Evolutionary conservation across 1,284 basidiomycete species (phyloP), one percentile per base, ranked within the genome.

Genomic region (Waitea zeae): DNA sequence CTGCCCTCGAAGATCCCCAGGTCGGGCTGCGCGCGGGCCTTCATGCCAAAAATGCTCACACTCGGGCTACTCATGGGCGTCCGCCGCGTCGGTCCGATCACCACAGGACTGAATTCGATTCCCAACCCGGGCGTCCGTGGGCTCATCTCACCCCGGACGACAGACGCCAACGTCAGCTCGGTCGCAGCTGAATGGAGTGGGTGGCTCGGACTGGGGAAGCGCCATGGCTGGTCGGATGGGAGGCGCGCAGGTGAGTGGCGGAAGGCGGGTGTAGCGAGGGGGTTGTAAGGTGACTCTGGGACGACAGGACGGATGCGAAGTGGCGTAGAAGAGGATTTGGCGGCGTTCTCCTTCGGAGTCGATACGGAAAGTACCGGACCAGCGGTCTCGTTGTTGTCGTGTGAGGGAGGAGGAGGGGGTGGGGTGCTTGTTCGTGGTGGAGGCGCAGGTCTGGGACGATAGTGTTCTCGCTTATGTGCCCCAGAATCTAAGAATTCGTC

Each of bases 141-240:
- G 38, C 61, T 67, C 2, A 49, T 45, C 28, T 54, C 57, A 9
- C 52, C 55, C 15, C 48, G 52, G 17, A 66, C 59, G 15, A 81
- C n/a, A n/a, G n/a, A n/a, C n/a, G n/a, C n/a, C n/a, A n/a, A n/a
- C n/a, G n/a, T 56, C 62, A 73, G 67, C 35, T 63, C 62, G 31
- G 80, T 53, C 17, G 64, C 63, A 19, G 52, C 61, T 11, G 67
- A 70, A 48, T 77, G 68, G 22, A 79, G 52, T 3, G 78, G 74
- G 46, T 79, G 72, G 36, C 71, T 74, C 14, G 74, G 73, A 44
- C 73, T 77, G 12, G 71, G 67, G 48, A 70, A 81, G 24, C 73
- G 67, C 79, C 78, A 82, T 4, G 79, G 77, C 39, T 79, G 76
- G 42, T 77, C 70, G 13, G 69, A 74, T 5, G 75, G 73, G 14